A percentile compares a stretch with the other conserved stretches of the same genome.
These are phyloP conservation scores for Ilex paraguariensis DNA, from an alignment of 305 asterid species.

Conservation along the genomic window DNA sequence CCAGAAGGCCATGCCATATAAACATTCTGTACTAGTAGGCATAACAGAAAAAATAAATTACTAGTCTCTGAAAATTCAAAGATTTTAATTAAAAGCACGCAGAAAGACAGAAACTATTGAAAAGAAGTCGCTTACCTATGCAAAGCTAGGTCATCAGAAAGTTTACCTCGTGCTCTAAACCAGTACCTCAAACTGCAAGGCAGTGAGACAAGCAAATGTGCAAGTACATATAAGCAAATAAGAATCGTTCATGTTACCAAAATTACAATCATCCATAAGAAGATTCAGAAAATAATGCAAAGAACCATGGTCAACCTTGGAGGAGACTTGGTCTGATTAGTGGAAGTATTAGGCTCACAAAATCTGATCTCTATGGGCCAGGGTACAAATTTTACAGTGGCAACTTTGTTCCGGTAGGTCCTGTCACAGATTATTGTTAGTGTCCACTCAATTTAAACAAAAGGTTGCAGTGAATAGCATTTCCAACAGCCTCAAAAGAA, in stretches of 20 bases:
- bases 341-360: conserved; percentile 63
- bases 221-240: conserved; percentile 1
- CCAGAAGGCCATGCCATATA: no score
- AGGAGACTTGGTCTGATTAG: conserved; percentile 74
- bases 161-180: conserved; percentile 95
- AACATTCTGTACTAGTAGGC: no score
- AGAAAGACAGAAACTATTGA: conserved; percentile 1
- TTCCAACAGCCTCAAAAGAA: no score
- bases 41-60: no score
- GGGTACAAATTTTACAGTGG: conserved; percentile 57
- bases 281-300: not conserved
- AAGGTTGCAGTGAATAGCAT: no score
- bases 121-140: conserved; percentile 59
- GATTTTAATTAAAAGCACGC: no score
- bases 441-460: not conserved
- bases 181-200: conserved; percentile 84
- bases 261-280: no score
- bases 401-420: conserved; percentile 89
- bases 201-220: no score
- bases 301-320: conserved; percentile 59
- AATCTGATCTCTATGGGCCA: conserved; percentile 98
- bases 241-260: no score
- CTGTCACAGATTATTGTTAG: conserved; percentile 37
- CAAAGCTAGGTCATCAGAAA: conserved; percentile 91
- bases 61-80: no score